Evolutionary conservation across 106 monocot species (phyloP).

Genomic region (Chionographis japonica): DNA sequence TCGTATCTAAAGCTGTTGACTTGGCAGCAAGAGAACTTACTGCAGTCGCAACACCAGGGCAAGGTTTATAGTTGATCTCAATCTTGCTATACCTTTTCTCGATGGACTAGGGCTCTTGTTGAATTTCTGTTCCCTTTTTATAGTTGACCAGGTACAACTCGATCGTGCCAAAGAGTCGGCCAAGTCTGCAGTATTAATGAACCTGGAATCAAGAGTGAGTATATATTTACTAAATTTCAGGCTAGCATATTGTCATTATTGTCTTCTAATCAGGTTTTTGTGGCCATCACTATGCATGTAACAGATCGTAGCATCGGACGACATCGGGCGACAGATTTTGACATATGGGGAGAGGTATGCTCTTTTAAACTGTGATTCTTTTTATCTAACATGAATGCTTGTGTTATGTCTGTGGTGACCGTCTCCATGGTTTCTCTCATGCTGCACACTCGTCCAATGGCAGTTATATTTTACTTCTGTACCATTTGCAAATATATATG

Average conservation of each 20-base stretch:
- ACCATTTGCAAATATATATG: too few relatives aligned
- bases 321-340: constrained; percentile 76
- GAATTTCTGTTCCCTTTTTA: neutral
- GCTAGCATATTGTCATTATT: neutral
- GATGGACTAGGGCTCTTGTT: neutral
- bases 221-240: too few relatives aligned
- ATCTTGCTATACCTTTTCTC: neutral
- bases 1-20: constrained; percentile 68
- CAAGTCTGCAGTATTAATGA: constrained; percentile 74
- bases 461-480: too few relatives aligned
- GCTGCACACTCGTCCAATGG: too few relatives aligned
- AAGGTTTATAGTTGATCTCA: constrained; percentile 37
- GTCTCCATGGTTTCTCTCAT: too few relatives aligned
- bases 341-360: constrained; percentile 77
- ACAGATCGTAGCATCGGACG: constrained; percentile 71
- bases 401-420: too few relatives aligned
- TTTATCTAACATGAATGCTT: too few relatives aligned
- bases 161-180: constrained; percentile 75
- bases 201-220: constrained; percentile 73
- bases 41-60: constrained; percentile 70
- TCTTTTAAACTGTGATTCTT: neutral
- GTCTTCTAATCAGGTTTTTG: neutral
- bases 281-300: neutral
- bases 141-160: constrained; percentile 67
- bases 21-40: constrained; percentile 65